phyloP scores from a whole-genome alignment of 2,329 filamentous ascomycete species.

The Fusarium verticillioides region DNA sequence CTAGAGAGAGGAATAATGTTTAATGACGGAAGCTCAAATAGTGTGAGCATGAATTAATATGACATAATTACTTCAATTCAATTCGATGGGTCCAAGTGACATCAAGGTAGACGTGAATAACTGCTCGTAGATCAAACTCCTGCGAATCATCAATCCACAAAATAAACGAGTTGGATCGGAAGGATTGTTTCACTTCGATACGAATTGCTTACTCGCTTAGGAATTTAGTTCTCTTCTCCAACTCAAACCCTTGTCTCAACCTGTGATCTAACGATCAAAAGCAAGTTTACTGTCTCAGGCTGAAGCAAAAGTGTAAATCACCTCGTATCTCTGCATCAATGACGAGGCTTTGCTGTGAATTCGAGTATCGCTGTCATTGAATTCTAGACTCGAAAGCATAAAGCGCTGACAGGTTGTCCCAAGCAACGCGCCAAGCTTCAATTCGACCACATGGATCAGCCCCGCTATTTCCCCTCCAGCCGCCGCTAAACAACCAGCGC shows the following conservation, averaged over 20 bases:
- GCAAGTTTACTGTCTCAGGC: neutral
- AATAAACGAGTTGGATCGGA: neutral
- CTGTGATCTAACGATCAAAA: neutral
- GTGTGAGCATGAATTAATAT: conserved; percentile 37
- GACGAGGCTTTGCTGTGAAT: neutral
- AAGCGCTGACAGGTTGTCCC: conserved; percentile 25
- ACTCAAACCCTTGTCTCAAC: neutral
- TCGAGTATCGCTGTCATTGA: neutral
- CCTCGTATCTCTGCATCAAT: neutral
- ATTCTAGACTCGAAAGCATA: neutral
- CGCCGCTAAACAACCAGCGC: conserved; percentile 16
- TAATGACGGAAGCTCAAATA: conserved; percentile 23
- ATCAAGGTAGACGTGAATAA: conserved; percentile 1
- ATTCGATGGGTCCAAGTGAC: neutral
- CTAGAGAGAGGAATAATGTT: conserved; percentile 40
- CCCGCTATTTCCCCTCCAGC: conserved; percentile 29
- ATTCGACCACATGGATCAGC: conserved; percentile 5
- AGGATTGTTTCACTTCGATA: neutral
- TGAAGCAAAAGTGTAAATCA: neutral
- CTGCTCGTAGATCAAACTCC: neutral
- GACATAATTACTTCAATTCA: neutral
- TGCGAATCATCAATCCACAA: conserved; percentile 2
- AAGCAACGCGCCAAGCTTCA: conserved; percentile 23
- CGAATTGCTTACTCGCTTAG: conserved; percentile 9
- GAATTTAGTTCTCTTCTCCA: neutral